Conservation (phyloP, 495 filamentous ascomycete species). For the Podospora pseudopauciseta region DNA sequence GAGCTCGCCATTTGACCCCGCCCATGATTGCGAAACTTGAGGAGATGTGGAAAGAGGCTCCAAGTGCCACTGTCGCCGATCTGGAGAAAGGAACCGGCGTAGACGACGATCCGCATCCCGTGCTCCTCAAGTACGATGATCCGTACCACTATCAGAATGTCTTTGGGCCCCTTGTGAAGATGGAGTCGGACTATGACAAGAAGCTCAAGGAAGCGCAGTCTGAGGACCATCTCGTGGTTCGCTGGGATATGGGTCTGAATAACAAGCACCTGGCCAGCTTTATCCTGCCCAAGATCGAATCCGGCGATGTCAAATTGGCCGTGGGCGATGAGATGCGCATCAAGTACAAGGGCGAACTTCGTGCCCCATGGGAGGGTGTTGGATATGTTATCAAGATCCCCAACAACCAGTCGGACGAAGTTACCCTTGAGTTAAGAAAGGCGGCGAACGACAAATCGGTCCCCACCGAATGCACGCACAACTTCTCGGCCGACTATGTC, state of each 20-base stretch:
- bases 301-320: slow-evolving; percentile 95
- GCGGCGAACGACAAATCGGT: slow-evolving; percentile 81
- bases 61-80: slow-evolving; percentile 83
- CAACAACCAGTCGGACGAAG: slow-evolving; percentile 98
- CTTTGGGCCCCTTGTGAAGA: slow-evolving; percentile 96
- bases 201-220: slow-evolving; percentile 98
- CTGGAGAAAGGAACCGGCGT: slow-evolving; percentile 89
- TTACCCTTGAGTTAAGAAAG: slow-evolving; percentile 85
- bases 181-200: slow-evolving; percentile 99
- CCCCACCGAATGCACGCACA: slow-evolving; percentile 95
- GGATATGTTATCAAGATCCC: slow-evolving; percentile 99
- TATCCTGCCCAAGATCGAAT: slow-evolving; percentile 91
- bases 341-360: slow-evolving; percentile 92
- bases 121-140: slow-evolving; percentile 93
- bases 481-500: slow-evolving; percentile 97
- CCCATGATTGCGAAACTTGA: slow-evolving; percentile 96
- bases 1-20: slow-evolving; percentile 87
- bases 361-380: slow-evolving; percentile 94
- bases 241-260: slow-evolving; percentile 95
- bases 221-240: slow-evolving; percentile 88
- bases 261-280: slow-evolving; percentile 98
- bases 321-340: slow-evolving; percentile 98
- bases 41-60: slow-evolving; percentile 98
- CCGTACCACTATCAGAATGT: slow-evolving; percentile 99
- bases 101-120: slow-evolving; percentile 92